Conservation (phyloP, 129 eudicot species). For the Mikania micrantha region DNA sequence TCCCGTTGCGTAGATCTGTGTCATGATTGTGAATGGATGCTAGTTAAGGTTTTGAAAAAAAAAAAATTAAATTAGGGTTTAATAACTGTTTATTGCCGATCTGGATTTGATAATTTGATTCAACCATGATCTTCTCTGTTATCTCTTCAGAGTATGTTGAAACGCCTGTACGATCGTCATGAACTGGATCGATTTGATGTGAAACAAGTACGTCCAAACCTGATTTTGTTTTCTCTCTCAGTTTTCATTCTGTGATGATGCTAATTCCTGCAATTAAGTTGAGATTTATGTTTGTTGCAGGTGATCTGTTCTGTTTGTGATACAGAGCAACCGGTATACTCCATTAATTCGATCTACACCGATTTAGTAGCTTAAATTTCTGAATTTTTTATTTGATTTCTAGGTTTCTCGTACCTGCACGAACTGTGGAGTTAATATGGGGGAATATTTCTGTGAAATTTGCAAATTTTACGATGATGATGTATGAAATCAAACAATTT, state of each 20-base stretch:
- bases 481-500: slow-evolving; percentile 30
- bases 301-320: slow-evolving; percentile 93
- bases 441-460: slow-evolving; percentile 81
- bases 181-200: slow-evolving; percentile 72
- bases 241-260: neutral
- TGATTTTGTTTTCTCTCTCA: neutral
- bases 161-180: slow-evolving; percentile 59
- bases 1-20: neutral
- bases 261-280: neutral
- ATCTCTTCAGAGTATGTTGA: slow-evolving; percentile 51
- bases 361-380: neutral
- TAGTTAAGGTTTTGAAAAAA: neutral
- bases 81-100: neutral
- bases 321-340: slow-evolving; percentile 83
- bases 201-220: slow-evolving; percentile 51
- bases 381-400: neutral
- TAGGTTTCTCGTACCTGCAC: slow-evolving; percentile 78
- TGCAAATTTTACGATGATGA: slow-evolving; percentile 98
- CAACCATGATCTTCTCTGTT: slow-evolving; percentile 1
- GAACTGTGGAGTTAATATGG: slow-evolving; percentile 96
- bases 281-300: slow-evolving; percentile 35
- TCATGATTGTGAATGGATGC: neutral
- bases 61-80: neutral
- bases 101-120: slow-evolving; percentile 3
- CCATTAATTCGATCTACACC: neutral